Evolutionary conservation across 257 asterid species (phyloP).

Genomic region (Sherardia arvensis): DNA sequence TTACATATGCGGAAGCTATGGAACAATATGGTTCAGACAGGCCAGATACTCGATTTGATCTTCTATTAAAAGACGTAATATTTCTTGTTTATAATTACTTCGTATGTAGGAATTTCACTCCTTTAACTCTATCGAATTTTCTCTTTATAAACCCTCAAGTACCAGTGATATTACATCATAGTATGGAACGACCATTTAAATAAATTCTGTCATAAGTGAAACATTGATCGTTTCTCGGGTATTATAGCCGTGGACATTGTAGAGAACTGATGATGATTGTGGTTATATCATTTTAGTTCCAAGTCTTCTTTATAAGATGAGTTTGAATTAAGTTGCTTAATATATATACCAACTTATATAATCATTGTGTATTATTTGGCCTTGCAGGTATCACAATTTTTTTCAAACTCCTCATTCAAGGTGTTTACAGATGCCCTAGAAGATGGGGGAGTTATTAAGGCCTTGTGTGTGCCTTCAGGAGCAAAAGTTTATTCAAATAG

Average conservation of each 20-base stretch:
- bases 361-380: conserved; percentile 4
- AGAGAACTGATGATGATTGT: background rate
- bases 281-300: background rate
- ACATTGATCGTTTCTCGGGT: background rate
- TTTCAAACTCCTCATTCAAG: conserved; percentile 73
- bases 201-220: background rate
- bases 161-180: background rate
- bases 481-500: conserved; percentile 71
- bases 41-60: conserved; percentile 84
- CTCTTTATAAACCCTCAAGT: background rate
- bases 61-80: conserved; percentile 68
- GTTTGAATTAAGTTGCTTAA: background rate
- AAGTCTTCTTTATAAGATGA: background rate
- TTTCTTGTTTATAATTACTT: conserved; percentile 6
- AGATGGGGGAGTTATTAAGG: conserved; percentile 60
- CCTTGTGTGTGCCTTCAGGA: conserved; percentile 76
- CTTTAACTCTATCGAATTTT: background rate
- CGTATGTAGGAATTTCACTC: background rate
- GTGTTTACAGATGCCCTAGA: conserved; percentile 69
- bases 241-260: background rate
- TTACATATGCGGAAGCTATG: conserved; percentile 89
- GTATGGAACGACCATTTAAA: background rate
- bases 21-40: conserved; percentile 84
- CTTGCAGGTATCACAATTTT: conserved; percentile 68
- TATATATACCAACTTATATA: conserved; percentile 4